A percentile compares a stretch with the other conserved stretches of the same genome.
These are phyloP conservation scores for Nicotiana noctiflora DNA, from an alignment of 257 asterid genomes.

Conservation along the genomic window DNA sequence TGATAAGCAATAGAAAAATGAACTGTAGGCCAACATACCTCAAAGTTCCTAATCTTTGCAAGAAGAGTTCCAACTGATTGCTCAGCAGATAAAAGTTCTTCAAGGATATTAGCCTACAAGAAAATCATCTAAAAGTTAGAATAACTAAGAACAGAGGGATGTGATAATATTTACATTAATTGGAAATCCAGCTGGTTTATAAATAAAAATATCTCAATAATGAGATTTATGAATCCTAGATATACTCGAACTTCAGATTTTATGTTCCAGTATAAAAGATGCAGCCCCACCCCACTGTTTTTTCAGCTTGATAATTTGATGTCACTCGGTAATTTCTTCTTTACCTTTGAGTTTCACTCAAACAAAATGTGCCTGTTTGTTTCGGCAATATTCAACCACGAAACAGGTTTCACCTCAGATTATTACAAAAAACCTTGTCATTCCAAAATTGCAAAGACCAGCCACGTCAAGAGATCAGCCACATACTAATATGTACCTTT, in stretches of 20 bases:
- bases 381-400: neutral
- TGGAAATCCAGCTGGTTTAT: neutral
- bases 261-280: neutral
- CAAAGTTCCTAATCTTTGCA: constrained; percentile 58
- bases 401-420: neutral
- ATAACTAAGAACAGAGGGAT: constrained; percentile 22
- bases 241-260: neutral
- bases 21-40: constrained; percentile 38
- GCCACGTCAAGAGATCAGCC: neutral
- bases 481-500: neutral
- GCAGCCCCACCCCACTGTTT: neutral
- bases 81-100: constrained; percentile 65
- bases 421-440: neutral
- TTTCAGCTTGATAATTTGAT: neutral
- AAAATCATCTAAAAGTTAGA: constrained; percentile 19
- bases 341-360: neutral
- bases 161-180: neutral
- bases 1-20: constrained; percentile 13
- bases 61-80: constrained; percentile 44
- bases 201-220: neutral
- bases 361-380: neutral
- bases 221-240: neutral
- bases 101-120: constrained; percentile 67
- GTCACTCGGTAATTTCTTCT: neutral
- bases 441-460: neutral